Evolutionary conservation across 2,329 filamentous ascomycete genomes (phyloP), one percentile per base, ranked within the genome.

Genomic region (Fusarium hostae): DNA sequence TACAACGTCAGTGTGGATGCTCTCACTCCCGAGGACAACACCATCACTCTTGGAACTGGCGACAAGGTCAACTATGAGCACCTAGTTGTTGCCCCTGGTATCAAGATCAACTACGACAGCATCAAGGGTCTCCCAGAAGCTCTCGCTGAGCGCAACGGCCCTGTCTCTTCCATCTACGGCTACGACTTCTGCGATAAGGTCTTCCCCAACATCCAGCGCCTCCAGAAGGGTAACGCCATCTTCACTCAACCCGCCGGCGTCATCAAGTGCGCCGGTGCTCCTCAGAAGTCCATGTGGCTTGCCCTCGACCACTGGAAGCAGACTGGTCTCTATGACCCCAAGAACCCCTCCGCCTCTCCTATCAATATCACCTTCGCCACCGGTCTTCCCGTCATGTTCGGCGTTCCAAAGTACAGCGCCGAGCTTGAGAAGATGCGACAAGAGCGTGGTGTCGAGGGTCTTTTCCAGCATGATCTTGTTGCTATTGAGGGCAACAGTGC

Each of bases 201-300:
- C 8, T 87, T 85, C 74, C 74, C 75, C 34, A 84, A 80, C 2
- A 82, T 90, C 20, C 72, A 86, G 64, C 83, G 79, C 26, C 80
- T 89, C 30, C 73, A 81, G 11, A 82, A 83, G 63, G 88, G 88
- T 5, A 80, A 75, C 8, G 88, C 88, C 40, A 84, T 90, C 70
- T 90, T 90, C 80, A 89, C 87, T 2, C 88, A 89, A 68, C 88
- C 88, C 4, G 82, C 86, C 1, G 87, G 88, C 47, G 81, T 85
- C 9, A 82, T 90, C 79, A 90, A 90, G 79, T 90, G 88, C 68
- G 88, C 88, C 5, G 88, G 88, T 45, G 88, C 87, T 5, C 88
- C 88, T 15, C 88, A 90, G 70, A 90, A 90, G 79, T 81, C 85
- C 74, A 86, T 90, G 86, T 90, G 88, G 88, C 83, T 90, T 20